These are phyloP conservation scores for Cyberlindnera euphorbiiphila DNA, from an alignment of 805 yeast genomes.

Conservation along the genomic window DNA sequence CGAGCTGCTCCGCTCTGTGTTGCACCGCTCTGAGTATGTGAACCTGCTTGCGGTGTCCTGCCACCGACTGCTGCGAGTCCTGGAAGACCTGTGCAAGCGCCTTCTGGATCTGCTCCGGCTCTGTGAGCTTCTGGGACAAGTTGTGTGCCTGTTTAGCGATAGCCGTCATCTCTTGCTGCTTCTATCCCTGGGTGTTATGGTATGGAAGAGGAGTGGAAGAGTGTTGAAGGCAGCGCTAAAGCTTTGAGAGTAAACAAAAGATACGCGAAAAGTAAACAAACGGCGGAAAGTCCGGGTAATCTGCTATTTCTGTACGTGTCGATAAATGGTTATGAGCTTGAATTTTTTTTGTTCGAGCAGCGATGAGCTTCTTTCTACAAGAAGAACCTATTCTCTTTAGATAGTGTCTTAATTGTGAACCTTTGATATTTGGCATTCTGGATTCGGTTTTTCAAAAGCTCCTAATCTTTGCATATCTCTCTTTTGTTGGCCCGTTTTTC, in stretches of 20 bases:
- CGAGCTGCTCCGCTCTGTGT: slow-evolving; percentile 47
- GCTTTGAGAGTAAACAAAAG: neutral
- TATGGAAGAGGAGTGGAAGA: neutral
- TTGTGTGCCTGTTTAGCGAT: slow-evolving; percentile 16
- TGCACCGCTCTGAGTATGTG: slow-evolving; percentile 59
- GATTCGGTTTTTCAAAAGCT: too few relatives aligned
- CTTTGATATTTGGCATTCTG: too few relatives aligned
- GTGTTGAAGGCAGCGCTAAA: neutral
- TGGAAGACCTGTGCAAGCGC: slow-evolving; percentile 70
- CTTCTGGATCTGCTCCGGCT: slow-evolving; percentile 35
- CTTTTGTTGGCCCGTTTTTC: too few relatives aligned
- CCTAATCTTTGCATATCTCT: too few relatives aligned
- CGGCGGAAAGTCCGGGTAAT: slow-evolving; percentile 11
- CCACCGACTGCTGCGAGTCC: slow-evolving; percentile 68
- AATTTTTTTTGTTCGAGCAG: slow-evolving; percentile 2
- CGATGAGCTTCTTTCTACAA: slow-evolving; percentile 12
- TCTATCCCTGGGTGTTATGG: neutral
- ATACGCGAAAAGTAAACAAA: slow-evolving; percentile 15
- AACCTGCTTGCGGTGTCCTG: slow-evolving; percentile 74
- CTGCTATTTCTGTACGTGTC: slow-evolving; percentile 3
- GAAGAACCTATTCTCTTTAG: too few relatives aligned
- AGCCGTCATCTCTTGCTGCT: slow-evolving; percentile 11
- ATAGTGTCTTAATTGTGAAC: too few relatives aligned
- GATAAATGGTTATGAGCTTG: slow-evolving; percentile 1
- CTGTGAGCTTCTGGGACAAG: slow-evolving; percentile 19